Base-by-base conservation (phyloP, 768 basidiomycete genomes). In the Phylloporus sp. region DNA sequence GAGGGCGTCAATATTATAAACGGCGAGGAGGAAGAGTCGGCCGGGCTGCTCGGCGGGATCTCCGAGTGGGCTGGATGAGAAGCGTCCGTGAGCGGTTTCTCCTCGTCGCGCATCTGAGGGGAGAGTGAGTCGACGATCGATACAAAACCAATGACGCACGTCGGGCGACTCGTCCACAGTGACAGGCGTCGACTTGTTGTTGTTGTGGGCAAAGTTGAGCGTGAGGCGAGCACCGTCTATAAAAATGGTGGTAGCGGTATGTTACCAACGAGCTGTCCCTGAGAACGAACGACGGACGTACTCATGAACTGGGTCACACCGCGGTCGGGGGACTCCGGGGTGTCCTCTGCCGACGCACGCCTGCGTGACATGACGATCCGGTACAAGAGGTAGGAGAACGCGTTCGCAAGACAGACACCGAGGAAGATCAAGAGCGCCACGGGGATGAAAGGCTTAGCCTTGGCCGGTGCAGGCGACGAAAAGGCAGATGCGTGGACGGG, bases 231-330 rank as follows among this genome's bases (percentile, higher is more conserved):
- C 48, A 4, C 61, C 62, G 15, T 64, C 61, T 62, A 22, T 11
- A 32, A 26, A 43, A 2, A 9, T 22, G 9, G 7, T 22, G 9
- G 23, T 13, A 20, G 27, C 3, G 22, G 26, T 7, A 31, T 10
- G 29, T 10, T 14, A 27, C 27, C n/a, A n/a, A n/a, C n/a, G n/a
- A n/a, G n/a, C n/a, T 3, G 29, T 43, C 33, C 39, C 29, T n/a
- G 14, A 1, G 9, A 34, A 37, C 9, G 31, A 34, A 26, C n/a
- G 36, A 14, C 6, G 22, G n/a, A 54, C 49, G 10, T 33, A 59
- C 59, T 66, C 64, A 61, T 66, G 6, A 64, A 61, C 40, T 49
- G 54, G 41, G 56, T 48, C 10, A 66, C 59, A 13, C 50, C 56
- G 17, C 52, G 57, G 21, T 59, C 54, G 10, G 64, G 53, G n/a